These are phyloP conservation scores for Scheffersomyces insectosa DNA, from an alignment of 1,139 yeast species.

Conservation along the genomic window DNA sequence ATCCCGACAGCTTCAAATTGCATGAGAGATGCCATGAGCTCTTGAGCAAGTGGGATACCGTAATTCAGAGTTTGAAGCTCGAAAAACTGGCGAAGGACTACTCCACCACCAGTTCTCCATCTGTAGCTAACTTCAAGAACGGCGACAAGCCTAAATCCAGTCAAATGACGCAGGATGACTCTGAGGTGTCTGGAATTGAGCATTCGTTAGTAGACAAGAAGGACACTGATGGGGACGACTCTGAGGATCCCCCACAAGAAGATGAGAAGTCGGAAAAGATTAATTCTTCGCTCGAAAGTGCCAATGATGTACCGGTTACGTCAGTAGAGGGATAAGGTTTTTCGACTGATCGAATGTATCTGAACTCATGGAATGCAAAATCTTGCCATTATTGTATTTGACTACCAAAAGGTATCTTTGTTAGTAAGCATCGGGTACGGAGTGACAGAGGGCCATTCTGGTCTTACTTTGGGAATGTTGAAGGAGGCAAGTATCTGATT, in stretches of 20 bases:
- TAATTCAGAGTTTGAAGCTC: slow-evolving; percentile 35
- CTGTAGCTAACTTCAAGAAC: slow-evolving; percentile 3
- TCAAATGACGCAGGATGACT: slow-evolving; percentile 26
- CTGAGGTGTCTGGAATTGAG: slow-evolving; percentile 30
- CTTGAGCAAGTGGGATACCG: slow-evolving; percentile 45
- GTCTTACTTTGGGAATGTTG: no score
- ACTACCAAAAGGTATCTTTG: no score
- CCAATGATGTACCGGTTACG: slow-evolving; percentile 8
- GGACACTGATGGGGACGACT: slow-evolving; percentile 11
- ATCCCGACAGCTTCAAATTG: slow-evolving; percentile 47
- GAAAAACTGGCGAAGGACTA: slow-evolving; percentile 26
- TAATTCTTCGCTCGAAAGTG: slow-evolving; percentile 3
- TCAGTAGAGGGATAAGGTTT: slow-evolving; percentile 4
- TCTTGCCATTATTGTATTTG: no score
- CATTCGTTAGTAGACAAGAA: slow-evolving; percentile 11
- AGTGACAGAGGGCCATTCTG: no score
- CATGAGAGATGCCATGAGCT: slow-evolving; percentile 48
- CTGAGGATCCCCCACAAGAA: slow-evolving; percentile 4
- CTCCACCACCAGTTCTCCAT: background rate
- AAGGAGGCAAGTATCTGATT: no score
- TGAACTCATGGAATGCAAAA: no score
- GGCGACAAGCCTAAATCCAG: slow-evolving; percentile 5
- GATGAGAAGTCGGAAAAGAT: background rate
- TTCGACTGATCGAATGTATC: no score
- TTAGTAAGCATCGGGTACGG: no score